Evolutionary conservation across 768 basidiomycete genomes (phyloP), one percentile per base, ranked within the genome.

Genomic region (Pulveroboletus sp.): DNA sequence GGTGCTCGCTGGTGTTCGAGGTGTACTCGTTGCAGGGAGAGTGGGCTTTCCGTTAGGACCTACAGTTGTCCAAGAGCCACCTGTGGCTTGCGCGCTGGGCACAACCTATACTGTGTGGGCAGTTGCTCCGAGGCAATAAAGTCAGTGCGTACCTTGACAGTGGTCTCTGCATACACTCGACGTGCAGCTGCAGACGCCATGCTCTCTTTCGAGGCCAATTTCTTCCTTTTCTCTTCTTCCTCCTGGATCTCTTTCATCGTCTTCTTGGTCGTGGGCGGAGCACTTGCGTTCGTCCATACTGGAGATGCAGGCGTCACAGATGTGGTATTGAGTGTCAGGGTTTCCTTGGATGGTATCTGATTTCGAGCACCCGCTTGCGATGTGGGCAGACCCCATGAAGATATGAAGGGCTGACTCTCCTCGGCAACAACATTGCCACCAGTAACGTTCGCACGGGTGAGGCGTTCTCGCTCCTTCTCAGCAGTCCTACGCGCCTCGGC

Each of bases 171-270:
- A 60, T 94, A 88, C 5, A 76, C 85, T 44, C 90, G 76, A 62
- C 86, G 80, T 8, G 79, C 73, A 33, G 78, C 76, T 19, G 78
- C 73, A 12, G 79, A 70, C 9, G 77, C 77, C 45, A 74, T 73
- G 45, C 75, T 81, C 54, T 88, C 82, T 65, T 84, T 85, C 7
- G 72, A 69, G 1, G 75, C 75, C 24, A 70, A 58, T 68, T 84
- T 88, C 75, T 92, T 94, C 53, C 87, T 79, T 54, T 74, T 80
- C 68, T 95, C 92, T 63, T 99, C 97, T 60, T 99, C 97, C 68
- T 98, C 95, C 63, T 95, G 91, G 34, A 99, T 99, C 73, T 99
- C 94, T 74, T 95, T 97, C 85, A 99, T 86, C 2, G 90, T 90
- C 76, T 93, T 97, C 75, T 92, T 94, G 7, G 77, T 64, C 3